These are phyloP conservation scores for Scenedesmus sp. DNA, from an alignment of 163 green algal genomes.

Conservation along the genomic window DNA sequence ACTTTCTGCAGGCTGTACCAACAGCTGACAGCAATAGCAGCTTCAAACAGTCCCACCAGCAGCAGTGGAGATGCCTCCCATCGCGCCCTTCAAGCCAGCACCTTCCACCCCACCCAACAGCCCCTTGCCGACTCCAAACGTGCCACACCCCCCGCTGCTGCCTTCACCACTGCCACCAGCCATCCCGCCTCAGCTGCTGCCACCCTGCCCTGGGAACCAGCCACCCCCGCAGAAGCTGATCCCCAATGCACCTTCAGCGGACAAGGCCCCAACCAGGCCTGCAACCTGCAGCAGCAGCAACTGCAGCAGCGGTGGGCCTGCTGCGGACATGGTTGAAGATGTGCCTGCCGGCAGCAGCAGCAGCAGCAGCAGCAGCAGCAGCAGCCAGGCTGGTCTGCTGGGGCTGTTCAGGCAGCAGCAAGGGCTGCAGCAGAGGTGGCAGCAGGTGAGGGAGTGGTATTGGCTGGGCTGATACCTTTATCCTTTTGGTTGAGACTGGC, in stretches of 20 bases:
- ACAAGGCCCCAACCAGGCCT: neutral
- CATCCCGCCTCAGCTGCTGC: conserved; percentile 29
- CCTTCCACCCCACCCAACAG: neutral
- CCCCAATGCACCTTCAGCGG: neutral
- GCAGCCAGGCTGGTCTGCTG: neutral
- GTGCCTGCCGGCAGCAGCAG: neutral
- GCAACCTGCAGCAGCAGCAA: neutral
- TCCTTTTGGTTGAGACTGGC: too few relatives aligned
- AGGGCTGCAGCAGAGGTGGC: neutral
- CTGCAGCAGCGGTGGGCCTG: neutral
- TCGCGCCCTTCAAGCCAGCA: neutral
- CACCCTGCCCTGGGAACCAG: neutral
- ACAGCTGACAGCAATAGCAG: neutral
- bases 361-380: neutral
- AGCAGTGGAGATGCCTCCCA: neutral
- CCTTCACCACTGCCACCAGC: neutral
- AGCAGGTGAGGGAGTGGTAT: neutral
- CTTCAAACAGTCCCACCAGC: neutral
- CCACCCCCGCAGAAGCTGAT: conserved; percentile 29
- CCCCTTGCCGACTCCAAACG: conserved; percentile 1
- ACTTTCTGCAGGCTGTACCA: neutral
- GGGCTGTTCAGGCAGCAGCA: conserved; percentile 11
- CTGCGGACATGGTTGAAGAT: neutral
- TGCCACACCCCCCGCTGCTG: conserved; percentile 7
- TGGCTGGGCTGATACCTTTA: too few relatives aligned